Evolutionary conservation across 441 rosid species (phyloP).

Genomic region (Adansonia madagascariensis): DNA sequence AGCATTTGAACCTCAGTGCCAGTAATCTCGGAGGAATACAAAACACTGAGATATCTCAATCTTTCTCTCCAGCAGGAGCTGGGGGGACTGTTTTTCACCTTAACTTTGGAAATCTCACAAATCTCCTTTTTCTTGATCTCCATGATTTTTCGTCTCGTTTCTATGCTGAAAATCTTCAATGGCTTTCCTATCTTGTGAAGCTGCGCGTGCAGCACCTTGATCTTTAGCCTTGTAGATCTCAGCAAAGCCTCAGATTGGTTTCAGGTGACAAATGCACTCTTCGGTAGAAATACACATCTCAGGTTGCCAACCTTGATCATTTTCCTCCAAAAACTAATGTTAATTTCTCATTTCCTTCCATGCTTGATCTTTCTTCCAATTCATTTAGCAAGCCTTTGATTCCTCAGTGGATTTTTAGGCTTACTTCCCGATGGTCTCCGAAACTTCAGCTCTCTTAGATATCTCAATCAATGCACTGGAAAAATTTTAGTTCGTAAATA

Average conservation of each 20-base stretch:
- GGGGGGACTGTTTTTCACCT: constrained; percentile 25
- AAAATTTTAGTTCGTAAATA: constrained; percentile 25
- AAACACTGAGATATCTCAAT: constrained; percentile 26
- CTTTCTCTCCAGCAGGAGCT: constrained; percentile 26
- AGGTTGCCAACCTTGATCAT: not conserved
- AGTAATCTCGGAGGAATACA: constrained; percentile 19
- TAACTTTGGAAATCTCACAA: constrained; percentile 31
- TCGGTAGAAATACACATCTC: constrained; percentile 10
- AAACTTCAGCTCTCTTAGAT: constrained; percentile 34
- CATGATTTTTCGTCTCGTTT: not conserved
- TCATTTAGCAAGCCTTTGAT: constrained; percentile 10
- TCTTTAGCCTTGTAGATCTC: not conserved
- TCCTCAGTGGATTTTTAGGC: not conserved
- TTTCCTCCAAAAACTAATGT: not conserved
- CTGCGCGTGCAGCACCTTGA: constrained; percentile 18
- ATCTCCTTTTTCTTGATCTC: constrained; percentile 25
- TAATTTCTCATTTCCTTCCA: constrained; percentile 16
- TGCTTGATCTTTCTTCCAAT: constrained; percentile 17
- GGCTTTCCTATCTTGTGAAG: constrained; percentile 21
- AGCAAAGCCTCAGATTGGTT: constrained; percentile 19
- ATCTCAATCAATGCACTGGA: constrained; percentile 16
- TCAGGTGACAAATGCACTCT: constrained; percentile 18
- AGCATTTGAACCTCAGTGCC: constrained; percentile 27
- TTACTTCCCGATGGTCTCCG: constrained; percentile 21
- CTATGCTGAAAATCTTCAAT: constrained; percentile 13